Evolutionary conservation across 2,329 filamentous ascomycete species (phyloP), one percentile per base, ranked within the genome.

Genomic region (Bipolaris sorokiniana): DNA sequence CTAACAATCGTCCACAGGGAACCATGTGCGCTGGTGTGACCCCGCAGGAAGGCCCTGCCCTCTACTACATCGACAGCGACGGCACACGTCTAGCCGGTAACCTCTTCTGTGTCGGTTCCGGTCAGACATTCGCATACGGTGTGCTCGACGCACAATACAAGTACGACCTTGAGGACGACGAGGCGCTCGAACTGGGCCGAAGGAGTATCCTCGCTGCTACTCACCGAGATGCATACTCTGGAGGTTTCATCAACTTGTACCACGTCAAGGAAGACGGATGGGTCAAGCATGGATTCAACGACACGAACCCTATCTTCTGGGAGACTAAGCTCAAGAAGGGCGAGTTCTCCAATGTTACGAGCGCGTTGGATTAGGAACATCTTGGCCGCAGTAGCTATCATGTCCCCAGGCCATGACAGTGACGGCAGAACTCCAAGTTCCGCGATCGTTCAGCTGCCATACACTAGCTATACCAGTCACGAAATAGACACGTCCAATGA

Each of bases 231-330:
- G 95, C 95, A n/a, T 99, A 90, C 85, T 98, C 95, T 22, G 95
- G 95, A 83, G 95, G 95, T 67, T 98, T 87, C 82, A 97, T 99
- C 85, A 99, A 99, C 82, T 77, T 98, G 75, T 99, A 99, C 81
- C 95, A 99, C 75, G 93, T 99, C 77, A 97, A 97, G 88, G 94
- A 99, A 83, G 90, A 92, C 64, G 95, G 95, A 70, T 99, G 95
- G 95, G 93, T 96, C 73, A 97, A 96, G 86, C 94, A 98, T 76
- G 95, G 95, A 62, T 99, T 99, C 85, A 92, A 84, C 68, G 95
- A 99, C 79, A 98, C 94, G 69, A 97, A 98, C 83, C 94, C 94
- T 42, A 96, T 98, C 76, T 99, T 99, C 89, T 99, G 95, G 95
- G 90, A 96, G 84, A 97, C 93, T 48, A 99, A 99, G 88, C 81